Conservation (phyloP, 1,284 basidiomycete genomes). For the Anthracocystis walkeri region DNA sequence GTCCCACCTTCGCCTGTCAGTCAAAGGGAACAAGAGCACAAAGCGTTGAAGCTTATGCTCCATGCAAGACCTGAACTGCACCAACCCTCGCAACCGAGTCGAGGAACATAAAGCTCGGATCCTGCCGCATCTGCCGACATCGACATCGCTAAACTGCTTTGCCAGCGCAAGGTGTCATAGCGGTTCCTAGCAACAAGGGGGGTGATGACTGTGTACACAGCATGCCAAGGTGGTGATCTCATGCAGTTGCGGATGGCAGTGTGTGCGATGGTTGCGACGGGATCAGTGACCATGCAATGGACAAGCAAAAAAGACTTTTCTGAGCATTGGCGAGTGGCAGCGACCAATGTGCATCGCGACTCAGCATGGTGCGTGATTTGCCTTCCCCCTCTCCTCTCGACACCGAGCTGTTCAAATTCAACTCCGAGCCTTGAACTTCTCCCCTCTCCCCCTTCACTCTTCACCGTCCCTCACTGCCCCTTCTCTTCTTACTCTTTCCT, state of each 20-base stretch:
- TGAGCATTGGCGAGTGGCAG: not conserved
- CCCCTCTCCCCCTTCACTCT: not conserved
- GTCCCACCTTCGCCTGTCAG: constrained; percentile 5
- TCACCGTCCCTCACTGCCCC: not conserved
- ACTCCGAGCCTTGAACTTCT: constrained; percentile 10
- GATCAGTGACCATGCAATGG: not conserved
- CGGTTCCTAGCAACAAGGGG: no score
- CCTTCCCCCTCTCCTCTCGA: not conserved
- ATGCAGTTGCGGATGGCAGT: not conserved
- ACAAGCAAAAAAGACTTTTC: not conserved
- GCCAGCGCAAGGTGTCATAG: no score
- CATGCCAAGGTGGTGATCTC: not conserved
- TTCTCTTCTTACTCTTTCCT: not conserved
- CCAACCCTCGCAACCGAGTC: constrained; percentile 1
- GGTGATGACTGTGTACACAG: not conserved
- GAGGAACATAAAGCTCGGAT: not conserved
- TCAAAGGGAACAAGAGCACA: not conserved
- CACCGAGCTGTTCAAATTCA: constrained; percentile 22
- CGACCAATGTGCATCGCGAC: not conserved
- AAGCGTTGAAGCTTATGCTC: constrained; percentile 1
- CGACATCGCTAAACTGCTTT: not conserved
- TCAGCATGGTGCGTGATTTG: constrained; percentile 1
- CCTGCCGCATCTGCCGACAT: not conserved
- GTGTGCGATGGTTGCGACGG: not conserved
- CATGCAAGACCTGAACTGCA: constrained; percentile 1